These are phyloP conservation scores for Aspergillus oerlinghausenensis DNA, from an alignment of 2,329 filamentous ascomycete species.

Conservation along the genomic window DNA sequence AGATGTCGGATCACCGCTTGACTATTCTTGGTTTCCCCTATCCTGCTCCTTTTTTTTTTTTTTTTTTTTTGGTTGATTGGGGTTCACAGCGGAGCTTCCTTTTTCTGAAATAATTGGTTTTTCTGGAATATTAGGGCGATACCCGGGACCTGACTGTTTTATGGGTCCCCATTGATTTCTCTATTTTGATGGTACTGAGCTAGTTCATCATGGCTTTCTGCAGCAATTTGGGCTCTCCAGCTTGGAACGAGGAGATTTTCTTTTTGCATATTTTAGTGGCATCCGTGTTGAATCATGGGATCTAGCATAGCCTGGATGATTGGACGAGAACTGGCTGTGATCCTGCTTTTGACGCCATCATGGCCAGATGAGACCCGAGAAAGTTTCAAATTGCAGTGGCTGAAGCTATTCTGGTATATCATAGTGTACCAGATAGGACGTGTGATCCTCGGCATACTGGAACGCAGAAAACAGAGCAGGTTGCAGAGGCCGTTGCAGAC, in stretches of 20 bases:
- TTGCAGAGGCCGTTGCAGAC: not conserved
- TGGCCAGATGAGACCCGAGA: not conserved
- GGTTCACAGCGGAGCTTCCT: not conserved
- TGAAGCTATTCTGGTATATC: too few species aligned
- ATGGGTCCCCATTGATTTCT: not conserved
- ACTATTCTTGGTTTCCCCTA: not conserved
- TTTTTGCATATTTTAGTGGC: not conserved
- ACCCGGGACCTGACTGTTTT: not conserved
- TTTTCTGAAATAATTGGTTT: not conserved
- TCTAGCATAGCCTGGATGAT: not conserved
- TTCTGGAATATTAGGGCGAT: not conserved
- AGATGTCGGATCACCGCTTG: not conserved
- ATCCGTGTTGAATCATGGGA: not conserved
- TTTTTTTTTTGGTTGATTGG: not conserved
- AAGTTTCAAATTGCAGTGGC: not conserved
- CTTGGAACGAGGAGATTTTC: not conserved
- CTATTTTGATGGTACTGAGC: not conserved
- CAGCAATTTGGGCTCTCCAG: not conserved
- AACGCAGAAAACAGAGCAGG: too few species aligned
- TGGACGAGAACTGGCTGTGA: not conserved
- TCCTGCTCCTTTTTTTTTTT: not conserved
- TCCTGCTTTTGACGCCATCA: not conserved
- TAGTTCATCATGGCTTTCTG: not conserved
- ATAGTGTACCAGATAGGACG: too few species aligned
- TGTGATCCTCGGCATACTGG: too few species aligned